A percentile compares a stretch with the other conserved stretches of the same genome.
phyloP scores from a whole-genome alignment of 1,139 yeast genomes.

The Sugiyamaella sp. region DNA sequence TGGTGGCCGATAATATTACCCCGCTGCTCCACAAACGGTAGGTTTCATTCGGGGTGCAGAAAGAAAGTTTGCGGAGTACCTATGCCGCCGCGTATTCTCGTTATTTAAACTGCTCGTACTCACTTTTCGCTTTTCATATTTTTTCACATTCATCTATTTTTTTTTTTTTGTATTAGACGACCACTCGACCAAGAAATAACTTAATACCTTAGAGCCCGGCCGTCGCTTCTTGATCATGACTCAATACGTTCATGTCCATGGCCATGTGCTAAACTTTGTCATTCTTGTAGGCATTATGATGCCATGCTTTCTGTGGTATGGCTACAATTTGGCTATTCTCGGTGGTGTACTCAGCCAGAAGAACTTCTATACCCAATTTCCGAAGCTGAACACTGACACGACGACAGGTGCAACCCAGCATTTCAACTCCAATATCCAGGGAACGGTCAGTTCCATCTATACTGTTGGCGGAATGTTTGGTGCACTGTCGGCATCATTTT shows the following conservation, averaged over 20 bases:
- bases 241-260: slow-evolving; percentile 22
- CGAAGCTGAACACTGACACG: slow-evolving; percentile 44
- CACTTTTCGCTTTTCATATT: not conserved
- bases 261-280: slow-evolving; percentile 22
- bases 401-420: slow-evolving; percentile 24
- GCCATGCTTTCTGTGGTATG: slow-evolving; percentile 38
- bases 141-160: no score
- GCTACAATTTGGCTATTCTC: slow-evolving; percentile 57
- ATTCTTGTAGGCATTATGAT: slow-evolving; percentile 23
- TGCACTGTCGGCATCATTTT: slow-evolving; percentile 60
- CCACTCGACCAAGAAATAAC: not conserved
- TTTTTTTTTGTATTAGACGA: no score
- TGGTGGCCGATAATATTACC: not conserved
- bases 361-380: slow-evolving; percentile 47
- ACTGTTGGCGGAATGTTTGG: slow-evolving; percentile 76
- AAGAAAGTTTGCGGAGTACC: slow-evolving; percentile 15
- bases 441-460: slow-evolving; percentile 51
- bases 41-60: slow-evolving; percentile 1
- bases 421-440: slow-evolving; percentile 33
- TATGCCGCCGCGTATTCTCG: slow-evolving; percentile 2
- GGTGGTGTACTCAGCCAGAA: slow-evolving; percentile 49
- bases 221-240: slow-evolving; percentile 2
- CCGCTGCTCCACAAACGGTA: slow-evolving; percentile 5
- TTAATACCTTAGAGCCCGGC: not conserved
- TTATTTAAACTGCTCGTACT: not conserved